Evolutionary conservation across 2,329 filamentous ascomycete genomes (phyloP).

Genomic region (Arthrobotrys musiformis): DNA sequence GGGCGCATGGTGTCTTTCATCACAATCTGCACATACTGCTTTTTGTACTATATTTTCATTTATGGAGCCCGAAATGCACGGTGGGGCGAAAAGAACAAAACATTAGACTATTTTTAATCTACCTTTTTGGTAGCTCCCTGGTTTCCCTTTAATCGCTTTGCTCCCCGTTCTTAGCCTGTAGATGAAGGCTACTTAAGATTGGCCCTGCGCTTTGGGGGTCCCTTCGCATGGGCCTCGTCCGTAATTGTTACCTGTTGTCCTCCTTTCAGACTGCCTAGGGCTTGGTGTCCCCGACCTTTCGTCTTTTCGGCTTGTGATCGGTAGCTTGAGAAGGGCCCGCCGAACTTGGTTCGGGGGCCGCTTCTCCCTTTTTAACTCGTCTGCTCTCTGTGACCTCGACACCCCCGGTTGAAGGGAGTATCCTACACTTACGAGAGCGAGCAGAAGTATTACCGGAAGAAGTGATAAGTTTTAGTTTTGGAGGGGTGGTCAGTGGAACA

Average conservation of each 20-base stretch:
- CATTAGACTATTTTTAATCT: constrained; percentile 7
- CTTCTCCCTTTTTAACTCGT: too few species aligned
- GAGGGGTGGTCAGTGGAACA: too few species aligned
- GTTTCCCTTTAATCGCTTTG: too few species aligned
- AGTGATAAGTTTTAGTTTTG: too few species aligned
- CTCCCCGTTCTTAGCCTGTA: not conserved
- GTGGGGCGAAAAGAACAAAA: not conserved
- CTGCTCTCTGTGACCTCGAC: too few species aligned
- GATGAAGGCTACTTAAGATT: not conserved
- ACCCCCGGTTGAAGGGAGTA: too few species aligned
- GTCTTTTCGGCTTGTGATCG: not conserved
- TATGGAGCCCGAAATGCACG: not conserved
- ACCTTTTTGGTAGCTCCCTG: not conserved
- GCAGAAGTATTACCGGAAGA: too few species aligned
- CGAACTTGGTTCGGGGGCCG: too few species aligned
- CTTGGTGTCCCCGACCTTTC: not conserved
- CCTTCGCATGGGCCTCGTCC: not conserved
- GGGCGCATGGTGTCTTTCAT: constrained; percentile 31
- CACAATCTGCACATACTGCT: not conserved
- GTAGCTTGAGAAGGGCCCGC: not conserved
- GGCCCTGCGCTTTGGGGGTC: not conserved
- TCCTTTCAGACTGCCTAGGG: not conserved
- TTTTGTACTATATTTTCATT: constrained; percentile 21
- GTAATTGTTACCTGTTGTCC: not conserved
- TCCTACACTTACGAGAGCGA: too few species aligned